These are phyloP conservation scores for Exsudoporus frostii DNA, from an alignment of 768 basidiomycete genomes.

Conservation along the genomic window DNA sequence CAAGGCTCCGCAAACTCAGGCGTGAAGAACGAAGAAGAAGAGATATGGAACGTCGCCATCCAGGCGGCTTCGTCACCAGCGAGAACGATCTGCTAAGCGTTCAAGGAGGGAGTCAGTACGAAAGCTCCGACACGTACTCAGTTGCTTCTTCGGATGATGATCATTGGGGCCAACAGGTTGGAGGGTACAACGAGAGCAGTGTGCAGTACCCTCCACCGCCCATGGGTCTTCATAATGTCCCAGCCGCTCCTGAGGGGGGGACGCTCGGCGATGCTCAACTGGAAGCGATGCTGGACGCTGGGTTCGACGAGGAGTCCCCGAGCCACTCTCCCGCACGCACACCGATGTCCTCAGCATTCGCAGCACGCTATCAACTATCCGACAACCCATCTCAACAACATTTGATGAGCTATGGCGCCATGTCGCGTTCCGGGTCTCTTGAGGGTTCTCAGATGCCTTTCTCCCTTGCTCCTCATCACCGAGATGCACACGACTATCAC, in stretches of 20 bases:
- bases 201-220: constrained; percentile 82
- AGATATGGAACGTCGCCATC: constrained; percentile 79
- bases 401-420: constrained; percentile 48
- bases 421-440: constrained; percentile 47
- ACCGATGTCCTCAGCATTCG: constrained; percentile 31
- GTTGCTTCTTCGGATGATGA: constrained; percentile 89
- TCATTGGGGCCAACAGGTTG: constrained; percentile 93
- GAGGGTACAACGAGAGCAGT: constrained; percentile 89
- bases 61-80: constrained; percentile 59
- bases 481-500: constrained; percentile 35
- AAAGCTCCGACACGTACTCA: constrained; percentile 79
- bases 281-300: constrained; percentile 88
- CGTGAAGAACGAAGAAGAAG: constrained; percentile 79
- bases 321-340: constrained; percentile 45
- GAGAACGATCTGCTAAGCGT: constrained; percentile 64
- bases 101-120: constrained; percentile 61
- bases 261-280: constrained; percentile 71
- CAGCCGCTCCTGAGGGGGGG: constrained; percentile 27
- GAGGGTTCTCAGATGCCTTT: constrained; percentile 18
- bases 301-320: constrained; percentile 68
- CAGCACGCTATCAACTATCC: constrained; percentile 60
- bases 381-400: constrained; percentile 45
- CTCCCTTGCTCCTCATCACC: constrained; percentile 28
- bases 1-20: constrained; percentile 83
- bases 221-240: constrained; percentile 54